These are phyloP conservation scores for Desmodesmus armatus DNA, from an alignment of 139 green algal genomes.

Conservation along the genomic window DNA sequence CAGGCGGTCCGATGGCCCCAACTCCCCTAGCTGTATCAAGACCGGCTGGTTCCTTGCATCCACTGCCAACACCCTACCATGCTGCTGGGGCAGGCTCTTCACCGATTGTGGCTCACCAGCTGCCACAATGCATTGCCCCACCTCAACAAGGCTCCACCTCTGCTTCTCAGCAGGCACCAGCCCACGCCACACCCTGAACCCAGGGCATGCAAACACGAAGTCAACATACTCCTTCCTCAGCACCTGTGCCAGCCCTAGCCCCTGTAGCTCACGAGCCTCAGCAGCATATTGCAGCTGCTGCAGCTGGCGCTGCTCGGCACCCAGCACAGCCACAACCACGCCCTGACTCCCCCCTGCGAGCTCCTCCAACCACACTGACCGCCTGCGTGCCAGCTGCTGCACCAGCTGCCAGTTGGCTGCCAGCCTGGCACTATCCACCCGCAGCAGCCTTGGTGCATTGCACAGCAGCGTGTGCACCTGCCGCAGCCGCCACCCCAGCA, in stretches of 20 bases:
- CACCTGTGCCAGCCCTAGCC: neutral
- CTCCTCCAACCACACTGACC: neutral
- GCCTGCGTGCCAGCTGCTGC: neutral
- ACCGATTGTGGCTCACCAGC: neutral
- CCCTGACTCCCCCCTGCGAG: neutral
- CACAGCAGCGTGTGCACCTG: conserved; percentile 16
- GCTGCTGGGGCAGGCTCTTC: neutral
- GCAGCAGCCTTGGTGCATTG: conserved; percentile 26
- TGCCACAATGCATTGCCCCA: neutral
- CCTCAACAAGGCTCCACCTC: conserved; percentile 15
- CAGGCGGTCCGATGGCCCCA: conserved; percentile 27
- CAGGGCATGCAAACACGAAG: conserved; percentile 9
- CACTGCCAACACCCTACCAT: conserved; percentile 3
- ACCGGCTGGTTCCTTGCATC: neutral
- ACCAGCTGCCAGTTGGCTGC: neutral
- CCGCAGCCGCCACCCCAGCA: conserved; percentile 26
- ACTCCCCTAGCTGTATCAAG: conserved; percentile 9
- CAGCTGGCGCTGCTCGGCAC: conserved; percentile 15
- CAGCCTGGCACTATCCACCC: neutral
- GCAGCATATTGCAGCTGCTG: conserved; percentile 30
- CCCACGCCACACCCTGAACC: conserved; percentile 23
- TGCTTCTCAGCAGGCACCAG: conserved; percentile 17
- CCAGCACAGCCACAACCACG: neutral
- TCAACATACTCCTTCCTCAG: conserved; percentile 29
- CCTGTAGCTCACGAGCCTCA: conserved; percentile 6